Evolutionary conservation across 208 protist species (phyloP), one percentile per base, ranked within the genome.

Genomic region (Herpetomonas tarakana): DNA sequence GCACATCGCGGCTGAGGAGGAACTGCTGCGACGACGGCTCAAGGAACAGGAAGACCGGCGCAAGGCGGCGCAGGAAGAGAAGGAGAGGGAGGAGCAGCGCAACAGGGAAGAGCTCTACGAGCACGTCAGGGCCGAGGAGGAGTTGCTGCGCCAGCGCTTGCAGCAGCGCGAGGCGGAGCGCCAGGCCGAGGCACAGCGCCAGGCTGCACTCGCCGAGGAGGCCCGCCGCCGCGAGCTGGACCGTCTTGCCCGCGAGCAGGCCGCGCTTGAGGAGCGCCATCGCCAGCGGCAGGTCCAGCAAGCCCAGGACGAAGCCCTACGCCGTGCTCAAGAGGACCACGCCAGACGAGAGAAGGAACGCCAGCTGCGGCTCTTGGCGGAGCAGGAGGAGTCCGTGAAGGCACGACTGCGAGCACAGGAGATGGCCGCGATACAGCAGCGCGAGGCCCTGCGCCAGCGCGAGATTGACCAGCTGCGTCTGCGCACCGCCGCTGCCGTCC

Each of bases 121-220:
- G 62, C 81, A 91, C 62, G 50, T 87, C n/a, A 57, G 53, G 18
- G 76, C 76, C 25, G 71, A 84, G 59, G 88, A 94, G 69, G 78
- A 85, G 38, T 16, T 83, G 25, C 62, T 92, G 30, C 81, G 76
- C 11, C 56, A 69, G 22, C 78, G 80, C 35, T 53, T 92, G 29
- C 61, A 78, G 39, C 47, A 77, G 67, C 72, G 71, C 22, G 66
- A 75, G 28, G 67, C 62, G 6, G 53, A 51, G 24, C 25, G 52
- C 46, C 58, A 4, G 50, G 57, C 45, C 19, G 59, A 64, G 62
- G 58, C 54, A 41, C 52, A 61, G 54, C 50, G 53, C 18, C 57
- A 4, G 6, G 50, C 18, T 11, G 57, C 52, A 24, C 68, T 50
- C 14, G 78, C 58, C 0, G 54, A 69, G 45, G 65, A 55, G 51